Evolutionary conservation across 805 yeast genomes (phyloP).

Genomic region (Saccharomycopsis vini): DNA sequence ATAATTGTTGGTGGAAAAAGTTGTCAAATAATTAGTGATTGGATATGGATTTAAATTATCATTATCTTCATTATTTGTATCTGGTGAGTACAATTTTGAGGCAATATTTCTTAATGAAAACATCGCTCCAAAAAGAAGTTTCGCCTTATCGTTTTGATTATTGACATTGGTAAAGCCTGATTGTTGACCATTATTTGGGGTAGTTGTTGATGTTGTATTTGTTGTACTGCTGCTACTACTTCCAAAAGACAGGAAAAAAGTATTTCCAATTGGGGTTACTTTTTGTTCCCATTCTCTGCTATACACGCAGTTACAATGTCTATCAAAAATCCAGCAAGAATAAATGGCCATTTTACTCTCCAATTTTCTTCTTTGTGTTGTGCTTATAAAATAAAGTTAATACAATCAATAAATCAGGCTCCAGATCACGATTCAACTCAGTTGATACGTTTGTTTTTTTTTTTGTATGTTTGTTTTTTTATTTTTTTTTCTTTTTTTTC

Average conservation of each 20-base stretch:
- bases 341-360: constrained; percentile 74
- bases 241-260: too few relatives aligned
- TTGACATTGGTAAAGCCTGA: constrained; percentile 39
- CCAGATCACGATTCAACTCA: too few relatives aligned
- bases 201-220: constrained; percentile 10
- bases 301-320: constrained; percentile 86
- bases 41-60: constrained; percentile 10
- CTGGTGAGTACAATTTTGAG: constrained; percentile 33
- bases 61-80: background rate
- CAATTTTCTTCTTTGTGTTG: too few relatives aligned
- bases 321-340: constrained; percentile 85
- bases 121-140: constrained; percentile 77
- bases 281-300: constrained; percentile 57
- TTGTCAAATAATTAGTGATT: constrained; percentile 32
- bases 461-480: too few relatives aligned
- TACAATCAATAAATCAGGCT: background rate
- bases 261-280: too few relatives aligned
- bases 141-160: constrained; percentile 61
- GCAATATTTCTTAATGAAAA: constrained; percentile 73
- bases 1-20: constrained; percentile 66
- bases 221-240: constrained; percentile 20
- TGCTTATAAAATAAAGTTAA: background rate
- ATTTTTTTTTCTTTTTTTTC: too few relatives aligned
- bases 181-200: background rate
- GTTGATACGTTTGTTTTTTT: too few relatives aligned